A percentile compares a stretch with the other conserved stretches of the same genome.
phyloP scores from a whole-genome alignment of 2,329 filamentous ascomycete genomes.

The Calonectria pauciramosa region DNA sequence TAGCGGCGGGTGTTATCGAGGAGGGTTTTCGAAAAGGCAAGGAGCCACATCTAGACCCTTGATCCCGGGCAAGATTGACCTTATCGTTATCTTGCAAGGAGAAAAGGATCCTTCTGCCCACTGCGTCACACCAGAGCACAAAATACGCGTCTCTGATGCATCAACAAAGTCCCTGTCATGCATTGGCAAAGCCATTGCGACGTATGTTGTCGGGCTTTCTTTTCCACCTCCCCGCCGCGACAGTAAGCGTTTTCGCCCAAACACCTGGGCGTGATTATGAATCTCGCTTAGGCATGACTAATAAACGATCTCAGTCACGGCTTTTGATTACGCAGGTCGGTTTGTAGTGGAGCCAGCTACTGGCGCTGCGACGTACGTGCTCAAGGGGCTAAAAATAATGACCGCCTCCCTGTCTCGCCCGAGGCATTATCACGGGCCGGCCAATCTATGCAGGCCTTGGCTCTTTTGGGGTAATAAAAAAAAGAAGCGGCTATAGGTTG shows the following conservation, averaged over 20 bases:
- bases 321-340: neutral
- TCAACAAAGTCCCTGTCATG: neutral
- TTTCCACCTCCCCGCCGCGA: neutral
- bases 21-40: neutral
- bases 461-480: neutral
- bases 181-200: neutral
- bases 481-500: neutral
- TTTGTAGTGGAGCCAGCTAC: neutral
- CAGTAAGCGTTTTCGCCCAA: neutral
- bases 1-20: neutral
- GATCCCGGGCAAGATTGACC: neutral
- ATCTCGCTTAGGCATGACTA: neutral
- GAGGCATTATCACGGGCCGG: neutral
- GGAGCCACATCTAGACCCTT: neutral
- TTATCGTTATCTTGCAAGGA: neutral
- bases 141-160: neutral
- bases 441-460: neutral
- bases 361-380: neutral
- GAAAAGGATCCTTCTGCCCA: neutral
- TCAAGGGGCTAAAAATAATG: neutral
- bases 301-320: neutral
- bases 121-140: neutral
- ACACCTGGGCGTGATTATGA: neutral
- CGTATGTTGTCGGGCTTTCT: neutral
- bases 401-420: neutral